These are phyloP conservation scores for Akanthomyces uredinophilus DNA, from an alignment of 2,329 filamentous ascomycete species.

Conservation along the genomic window DNA sequence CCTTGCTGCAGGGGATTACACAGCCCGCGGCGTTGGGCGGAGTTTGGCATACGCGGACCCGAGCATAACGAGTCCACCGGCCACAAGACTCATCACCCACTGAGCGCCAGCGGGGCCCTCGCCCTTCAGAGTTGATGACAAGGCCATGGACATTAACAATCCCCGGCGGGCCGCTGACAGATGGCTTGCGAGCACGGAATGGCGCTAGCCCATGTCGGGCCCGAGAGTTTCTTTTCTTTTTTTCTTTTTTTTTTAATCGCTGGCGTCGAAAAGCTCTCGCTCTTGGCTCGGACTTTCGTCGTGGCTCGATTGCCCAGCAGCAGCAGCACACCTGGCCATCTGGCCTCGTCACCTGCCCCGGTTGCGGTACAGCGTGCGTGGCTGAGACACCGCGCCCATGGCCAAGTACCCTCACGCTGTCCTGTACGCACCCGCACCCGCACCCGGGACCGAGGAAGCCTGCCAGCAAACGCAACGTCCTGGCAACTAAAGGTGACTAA, in stretches of 20 bases:
- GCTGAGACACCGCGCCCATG: background rate
- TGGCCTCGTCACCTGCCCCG: constrained; percentile 12
- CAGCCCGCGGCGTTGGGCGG: constrained; percentile 20
- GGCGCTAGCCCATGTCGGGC: background rate
- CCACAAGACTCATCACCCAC: constrained; percentile 16
- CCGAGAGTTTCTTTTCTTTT: background rate
- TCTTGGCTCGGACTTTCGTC: constrained; percentile 1
- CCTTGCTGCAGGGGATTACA: background rate
- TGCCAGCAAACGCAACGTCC: background rate
- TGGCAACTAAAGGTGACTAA: background rate
- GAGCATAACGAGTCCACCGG: constrained; percentile 20
- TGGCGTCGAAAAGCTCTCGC: background rate
- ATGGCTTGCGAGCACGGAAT: background rate
- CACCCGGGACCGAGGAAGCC: constrained; percentile 1
- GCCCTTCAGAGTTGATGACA: background rate
- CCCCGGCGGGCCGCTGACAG: constrained; percentile 14
- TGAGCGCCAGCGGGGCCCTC: background rate
- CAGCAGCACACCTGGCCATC: too few relatives aligned
- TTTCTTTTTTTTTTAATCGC: background rate
- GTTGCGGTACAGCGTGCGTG: constrained; percentile 10
- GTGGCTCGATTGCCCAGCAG: background rate
- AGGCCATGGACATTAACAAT: constrained; percentile 15
- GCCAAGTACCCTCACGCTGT: constrained; percentile 13
- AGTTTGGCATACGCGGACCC: constrained; percentile 30
- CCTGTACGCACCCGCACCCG: background rate